Evolutionary conservation across 768 basidiomycete genomes (phyloP).

Genomic region (Stropharia rugosoannulata): DNA sequence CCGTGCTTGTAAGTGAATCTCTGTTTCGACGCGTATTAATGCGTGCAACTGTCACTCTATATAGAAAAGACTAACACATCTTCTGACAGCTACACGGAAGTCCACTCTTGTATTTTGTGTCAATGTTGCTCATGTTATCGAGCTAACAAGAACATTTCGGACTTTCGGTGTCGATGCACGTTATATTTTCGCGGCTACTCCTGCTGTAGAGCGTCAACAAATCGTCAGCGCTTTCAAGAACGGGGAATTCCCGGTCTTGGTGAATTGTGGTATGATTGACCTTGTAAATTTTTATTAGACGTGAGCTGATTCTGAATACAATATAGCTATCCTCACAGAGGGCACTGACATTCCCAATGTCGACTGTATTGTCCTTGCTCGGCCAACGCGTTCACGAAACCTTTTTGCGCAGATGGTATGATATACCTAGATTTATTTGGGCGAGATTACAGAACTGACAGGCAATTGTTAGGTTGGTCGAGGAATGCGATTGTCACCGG

Average conservation of each 20-base stretch:
- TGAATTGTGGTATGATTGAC: constrained; percentile 76
- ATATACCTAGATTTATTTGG: neutral
- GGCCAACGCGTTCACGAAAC: constrained; percentile 88
- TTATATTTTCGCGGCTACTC: constrained; percentile 72
- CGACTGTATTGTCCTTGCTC: constrained; percentile 85
- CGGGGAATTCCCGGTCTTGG: constrained; percentile 78
- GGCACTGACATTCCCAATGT: constrained; percentile 95
- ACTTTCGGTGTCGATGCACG: constrained; percentile 81
- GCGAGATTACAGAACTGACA: neutral
- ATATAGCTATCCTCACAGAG: constrained; percentile 82
- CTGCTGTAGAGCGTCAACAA: constrained; percentile 56
- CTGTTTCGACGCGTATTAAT: neutral
- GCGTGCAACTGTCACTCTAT: neutral
- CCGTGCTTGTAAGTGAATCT: constrained; percentile 59
- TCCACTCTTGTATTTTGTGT: constrained; percentile 95
- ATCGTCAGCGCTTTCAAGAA: constrained; percentile 67
- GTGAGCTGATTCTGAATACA: neutral
- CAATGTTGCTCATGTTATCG: constrained; percentile 75
- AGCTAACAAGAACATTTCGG: constrained; percentile 72
- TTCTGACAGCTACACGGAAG: constrained; percentile 54
- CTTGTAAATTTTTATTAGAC: neutral
- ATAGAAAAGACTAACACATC: neutral
- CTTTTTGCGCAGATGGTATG: constrained; percentile 89
- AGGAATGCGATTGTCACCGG: constrained; percentile 84
- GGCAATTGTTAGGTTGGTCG: constrained; percentile 71